These are phyloP conservation scores for Candolleomyces efflorescens DNA, from an alignment of 768 basidiomycete genomes.

Conservation along the genomic window DNA sequence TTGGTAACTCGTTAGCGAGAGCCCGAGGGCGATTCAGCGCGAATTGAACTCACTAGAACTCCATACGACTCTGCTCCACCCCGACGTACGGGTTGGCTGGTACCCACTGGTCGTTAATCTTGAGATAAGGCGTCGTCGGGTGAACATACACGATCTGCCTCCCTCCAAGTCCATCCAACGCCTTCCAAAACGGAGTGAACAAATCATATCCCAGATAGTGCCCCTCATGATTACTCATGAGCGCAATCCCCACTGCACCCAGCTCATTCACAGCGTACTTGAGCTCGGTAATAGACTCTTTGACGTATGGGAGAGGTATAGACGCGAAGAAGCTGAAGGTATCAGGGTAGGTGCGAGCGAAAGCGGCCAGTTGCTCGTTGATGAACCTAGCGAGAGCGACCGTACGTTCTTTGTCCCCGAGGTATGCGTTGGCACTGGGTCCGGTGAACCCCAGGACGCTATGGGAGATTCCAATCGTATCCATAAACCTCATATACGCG, in stretches of 20 bases:
- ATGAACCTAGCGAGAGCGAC: slow-evolving; percentile 30
- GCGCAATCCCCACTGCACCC: slow-evolving; percentile 30
- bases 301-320: slow-evolving; percentile 31
- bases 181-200: slow-evolving; percentile 27
- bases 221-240: slow-evolving; percentile 30
- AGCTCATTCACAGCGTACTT: slow-evolving; percentile 25
- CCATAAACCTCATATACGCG: slow-evolving; percentile 27
- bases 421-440: slow-evolving; percentile 28
- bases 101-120: slow-evolving; percentile 19
- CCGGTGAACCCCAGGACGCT: slow-evolving; percentile 29
- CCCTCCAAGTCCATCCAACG: slow-evolving; percentile 22
- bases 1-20: too few relatives aligned
- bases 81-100: slow-evolving; percentile 31
- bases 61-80: slow-evolving; percentile 24
- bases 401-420: slow-evolving; percentile 21
- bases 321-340: slow-evolving; percentile 30
- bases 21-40: too few relatives aligned
- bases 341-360: slow-evolving; percentile 20
- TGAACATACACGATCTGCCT: slow-evolving; percentile 28
- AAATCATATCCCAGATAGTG: slow-evolving; percentile 25
- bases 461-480: slow-evolving; percentile 23
- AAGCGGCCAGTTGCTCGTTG: slow-evolving; percentile 33
- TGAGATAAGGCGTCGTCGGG: slow-evolving; percentile 26
- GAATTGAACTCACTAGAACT: slow-evolving; percentile 25
- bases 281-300: slow-evolving; percentile 28